Evolutionary conservation across 2,329 filamentous ascomycete species (phyloP), one percentile per base, ranked within the genome.

Genomic region (Aschersonia sp.): DNA sequence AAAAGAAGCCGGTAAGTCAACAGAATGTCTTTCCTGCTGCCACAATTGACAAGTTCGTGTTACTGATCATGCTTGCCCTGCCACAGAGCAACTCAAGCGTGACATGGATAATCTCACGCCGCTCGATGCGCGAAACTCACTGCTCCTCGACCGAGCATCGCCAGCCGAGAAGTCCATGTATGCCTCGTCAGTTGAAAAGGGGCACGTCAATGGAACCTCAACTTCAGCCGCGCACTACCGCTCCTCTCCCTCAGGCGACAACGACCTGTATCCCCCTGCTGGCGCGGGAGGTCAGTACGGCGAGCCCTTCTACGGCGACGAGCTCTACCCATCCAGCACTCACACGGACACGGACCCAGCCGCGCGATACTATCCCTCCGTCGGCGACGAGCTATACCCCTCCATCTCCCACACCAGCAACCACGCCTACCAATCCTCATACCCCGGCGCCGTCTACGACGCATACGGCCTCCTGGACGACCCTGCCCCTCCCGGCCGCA

Each of bases 41-140:
- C 40, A 30, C 30, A 7, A 46, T 28, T n/a, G 10, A 42, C 40
- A 42, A 28, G 10, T 5, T n/a, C 6, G 10, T 38, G 6, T 7
- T 38, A 38, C 35, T 38, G 35, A 38, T 12, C 35, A 7, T 12
- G 35, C 35, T 7, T 38, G 35, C 12, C 35, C 12, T 38, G 6
- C 12, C 20, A 42, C 30, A 88, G 85, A 89, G 66, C 87, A 91
- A 72, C 66, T 79, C 52, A 77, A 80, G 58, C 82, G 83, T 54
- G 85, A 92, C 56, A 69, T 84, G 51, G 89, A 95, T 64, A 81
- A 80, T 50, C 79, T 96, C 45, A 96, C 89, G 1, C 85, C 89
- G 4, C 77, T 95, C 40, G 86, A 94, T 59, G 85, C 88, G 2
- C 84, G 86, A 60, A 91, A 91, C 71, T 89, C 85, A 9, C 78